phyloP scores from a whole-genome alignment of 257 asterid genomes.

The Ilex asprella region DNA sequence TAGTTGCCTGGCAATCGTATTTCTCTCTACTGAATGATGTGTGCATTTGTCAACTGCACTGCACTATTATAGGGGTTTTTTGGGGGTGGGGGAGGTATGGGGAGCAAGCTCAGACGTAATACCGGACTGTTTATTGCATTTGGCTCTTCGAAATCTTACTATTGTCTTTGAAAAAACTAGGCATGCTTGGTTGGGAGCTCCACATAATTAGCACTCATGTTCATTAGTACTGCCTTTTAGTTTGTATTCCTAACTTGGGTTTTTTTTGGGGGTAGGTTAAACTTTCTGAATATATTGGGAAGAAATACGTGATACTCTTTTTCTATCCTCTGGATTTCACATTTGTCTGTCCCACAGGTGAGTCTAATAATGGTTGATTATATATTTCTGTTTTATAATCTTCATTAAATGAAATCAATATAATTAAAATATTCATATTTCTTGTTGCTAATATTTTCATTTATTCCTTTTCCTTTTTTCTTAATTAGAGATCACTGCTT shows the following conservation, averaged over 20 bases:
- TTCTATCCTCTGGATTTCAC: conserved; percentile 72
- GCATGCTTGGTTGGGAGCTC: not conserved
- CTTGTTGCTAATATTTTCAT: conserved; percentile 7
- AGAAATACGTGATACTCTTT: conserved; percentile 85
- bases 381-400: too few species aligned
- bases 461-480: conserved; percentile 1
- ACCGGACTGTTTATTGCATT: not conserved
- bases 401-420: too few species aligned
- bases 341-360: conserved; percentile 94
- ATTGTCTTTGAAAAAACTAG: not conserved
- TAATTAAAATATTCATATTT: not conserved
- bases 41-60: too few species aligned
- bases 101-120: too few species aligned
- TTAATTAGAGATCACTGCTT: conserved; percentile 78
- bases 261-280: conserved; percentile 58
- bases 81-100: too few species aligned
- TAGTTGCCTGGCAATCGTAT: too few species aligned
- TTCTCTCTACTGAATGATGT: too few species aligned
- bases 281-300: conserved; percentile 82
- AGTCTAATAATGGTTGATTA: conserved; percentile 18
- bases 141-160: not conserved
- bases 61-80: too few species aligned
- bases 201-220: too few species aligned
- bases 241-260: not conserved
- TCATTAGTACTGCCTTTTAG: too few species aligned